Base-by-base conservation (phyloP, 331 rosid species). In the Ulmus americana region DNA sequence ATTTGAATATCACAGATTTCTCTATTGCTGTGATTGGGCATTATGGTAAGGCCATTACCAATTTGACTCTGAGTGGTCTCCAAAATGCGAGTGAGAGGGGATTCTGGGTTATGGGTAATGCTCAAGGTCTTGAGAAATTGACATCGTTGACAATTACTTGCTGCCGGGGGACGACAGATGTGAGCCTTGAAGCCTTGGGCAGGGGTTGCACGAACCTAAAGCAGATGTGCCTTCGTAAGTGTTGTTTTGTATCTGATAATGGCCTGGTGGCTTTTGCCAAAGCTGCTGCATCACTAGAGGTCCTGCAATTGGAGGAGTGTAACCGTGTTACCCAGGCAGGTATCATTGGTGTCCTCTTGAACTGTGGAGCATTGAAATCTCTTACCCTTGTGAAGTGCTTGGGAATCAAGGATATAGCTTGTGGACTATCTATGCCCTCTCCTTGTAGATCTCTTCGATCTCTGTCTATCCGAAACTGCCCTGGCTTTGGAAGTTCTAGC, bases 21-120 rank as follows among this genome's bases (percentile, higher is more conserved):
- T 86, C 97, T 63, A 86, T 92, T 46, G 95, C 98, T 12, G 98
- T 92, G 75, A 75, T 89, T 61, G 96, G 98, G 41, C 95, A 86
- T 70, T 83, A 80, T 71, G 98, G 97, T 22, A 83, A 79, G 70
- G 70, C 81, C 18, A 72, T 89, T 35, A 77, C 84, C 59, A 82
- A 81, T 82, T 70, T 92, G 56, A 80, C 72, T 56, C 91, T 92
- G 39, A 68, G 71, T 61, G 77, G 86, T 61, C 98, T 92, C 6
- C 85, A 65, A 65, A 80, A 85, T 81, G 91, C 83, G 42, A 80
- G 75, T 22, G 95, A 89, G 81, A 87, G 80, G 44, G 97, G 98
- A 1, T 92, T 92, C 77, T 85, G 95, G 97, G 91, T 82, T 64
- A 85, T 92, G 97, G 97, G 95, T 28, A 84, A 82, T 80, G 91